Conservation (phyloP, 2,329 filamentous ascomycete species). For the Penicillium sclerotigenum region DNA sequence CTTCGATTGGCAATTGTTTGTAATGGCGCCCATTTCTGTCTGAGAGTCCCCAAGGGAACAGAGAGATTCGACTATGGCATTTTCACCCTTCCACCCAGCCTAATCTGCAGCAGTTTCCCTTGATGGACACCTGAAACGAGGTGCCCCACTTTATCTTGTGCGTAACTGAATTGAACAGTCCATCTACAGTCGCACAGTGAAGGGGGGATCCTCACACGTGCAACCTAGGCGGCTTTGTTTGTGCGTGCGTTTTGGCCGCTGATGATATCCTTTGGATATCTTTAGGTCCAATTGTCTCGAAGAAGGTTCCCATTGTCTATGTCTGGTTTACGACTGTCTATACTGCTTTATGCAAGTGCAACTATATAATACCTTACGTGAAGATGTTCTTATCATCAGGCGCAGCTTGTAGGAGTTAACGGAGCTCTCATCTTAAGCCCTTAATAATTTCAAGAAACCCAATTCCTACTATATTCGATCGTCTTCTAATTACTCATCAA, state of each 20-base stretch:
- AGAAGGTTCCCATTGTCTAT: no score
- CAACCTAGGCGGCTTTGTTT: background rate
- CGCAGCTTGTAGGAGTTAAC: background rate
- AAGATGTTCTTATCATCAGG: background rate
- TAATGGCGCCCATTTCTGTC: no score
- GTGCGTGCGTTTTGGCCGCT: background rate
- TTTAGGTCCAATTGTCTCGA: rapidly evolving
- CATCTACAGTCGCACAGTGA: background rate
- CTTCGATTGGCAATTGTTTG: no score
- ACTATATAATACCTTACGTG: no score
- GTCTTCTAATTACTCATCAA: background rate
- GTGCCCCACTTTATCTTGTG: background rate
- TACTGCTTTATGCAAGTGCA: rapidly evolving
- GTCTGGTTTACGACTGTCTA: rapidly evolving
- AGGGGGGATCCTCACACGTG: background rate
- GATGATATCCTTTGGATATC: background rate
- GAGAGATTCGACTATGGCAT: no score
- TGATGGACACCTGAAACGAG: background rate
- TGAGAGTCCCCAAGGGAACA: no score
- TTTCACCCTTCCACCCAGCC: background rate
- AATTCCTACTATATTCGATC: background rate
- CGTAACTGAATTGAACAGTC: no score
- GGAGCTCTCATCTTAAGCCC: background rate
- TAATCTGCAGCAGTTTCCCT: background rate
- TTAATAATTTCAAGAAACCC: rapidly evolving